Evolutionary conservation across 176 grass and related monocot species (phyloP).

Genomic region (Oryza meridionalis): DNA sequence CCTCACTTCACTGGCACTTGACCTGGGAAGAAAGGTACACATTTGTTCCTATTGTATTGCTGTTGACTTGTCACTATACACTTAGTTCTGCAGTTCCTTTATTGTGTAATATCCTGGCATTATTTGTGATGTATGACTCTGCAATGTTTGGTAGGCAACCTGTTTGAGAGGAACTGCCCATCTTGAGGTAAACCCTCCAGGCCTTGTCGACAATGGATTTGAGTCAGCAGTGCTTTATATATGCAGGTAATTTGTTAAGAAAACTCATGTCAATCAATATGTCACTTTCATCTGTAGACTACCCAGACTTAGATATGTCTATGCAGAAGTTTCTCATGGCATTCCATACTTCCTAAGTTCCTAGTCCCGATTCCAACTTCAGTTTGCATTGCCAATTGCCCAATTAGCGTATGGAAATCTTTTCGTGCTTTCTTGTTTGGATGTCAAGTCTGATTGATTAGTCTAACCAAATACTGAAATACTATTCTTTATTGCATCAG

Average conservation of each 20-base stretch:
- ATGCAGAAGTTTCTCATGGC: background rate
- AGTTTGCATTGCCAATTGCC: background rate
- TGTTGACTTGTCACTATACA: background rate
- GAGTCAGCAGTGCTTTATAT: background rate
- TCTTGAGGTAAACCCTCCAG: background rate
- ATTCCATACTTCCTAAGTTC: background rate
- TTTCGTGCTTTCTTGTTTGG: background rate
- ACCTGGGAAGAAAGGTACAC: constrained; percentile 34
- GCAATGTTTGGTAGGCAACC: background rate
- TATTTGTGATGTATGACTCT: constrained; percentile 8
- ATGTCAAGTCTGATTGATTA: background rate
- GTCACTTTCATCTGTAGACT: background rate
- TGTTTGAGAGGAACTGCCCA: background rate
- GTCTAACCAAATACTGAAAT: background rate
- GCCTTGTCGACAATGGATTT: background rate
- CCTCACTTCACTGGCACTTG: constrained; percentile 39
- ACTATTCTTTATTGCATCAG: background rate
- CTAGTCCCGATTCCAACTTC: background rate
- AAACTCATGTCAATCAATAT: background rate
- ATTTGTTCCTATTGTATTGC: background rate
- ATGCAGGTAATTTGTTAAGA: constrained; percentile 21
- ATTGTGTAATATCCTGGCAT: background rate
- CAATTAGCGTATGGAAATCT: background rate
- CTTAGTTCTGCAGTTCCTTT: background rate
- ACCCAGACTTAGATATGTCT: background rate